Evolutionary conservation across 805 yeast species (phyloP), one percentile per base, ranked within the genome.

Genomic region (Metschnikowia reukaufii): DNA sequence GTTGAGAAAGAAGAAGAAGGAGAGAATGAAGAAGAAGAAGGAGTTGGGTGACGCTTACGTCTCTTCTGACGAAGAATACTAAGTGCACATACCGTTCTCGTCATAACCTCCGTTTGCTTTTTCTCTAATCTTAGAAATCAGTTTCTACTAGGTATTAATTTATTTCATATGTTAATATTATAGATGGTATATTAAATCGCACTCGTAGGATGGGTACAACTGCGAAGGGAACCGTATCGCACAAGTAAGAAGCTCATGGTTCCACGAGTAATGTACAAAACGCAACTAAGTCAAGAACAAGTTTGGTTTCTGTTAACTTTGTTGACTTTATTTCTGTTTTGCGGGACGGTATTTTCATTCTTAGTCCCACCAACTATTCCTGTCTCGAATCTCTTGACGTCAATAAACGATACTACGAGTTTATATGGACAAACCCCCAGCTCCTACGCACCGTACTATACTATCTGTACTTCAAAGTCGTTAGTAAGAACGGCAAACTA

Each of bases 11-110:
- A 94, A 94, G 97, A 94, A 94, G 97, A 94, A 94, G 96, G 99
- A 94, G 82, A 90, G 99, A 86, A 91, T 94, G 98, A 89, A 87
- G 87, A 94, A 92, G 96, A 94, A 92, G 97, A 94, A 94, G 96
- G 96, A 86, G 77, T 76, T 91, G 73, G 98, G 98, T 83, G 99
- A 94, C 72, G 98, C 94, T 76, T 95, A 94, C 75, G 97, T 90
- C 63, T 92, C 98, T 51, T 59, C 64, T 58, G 94, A 96, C 65
- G 97, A 91, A 64, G 99, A 92, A 48, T 66, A 67, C 55, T 70
- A 68, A 69, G 62, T 53, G 32, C 36, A 21, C 19, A 6, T 21
- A 19, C 25, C 31, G 32, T 30, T 9, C 35, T 44, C 38, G 49
- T 44, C 50, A 48, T 45, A 33, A 25, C 25, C 36, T 36, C 37